Base-by-base conservation (phyloP, 169 alveolate species). In the Plasmodium reichenowi region DNA sequence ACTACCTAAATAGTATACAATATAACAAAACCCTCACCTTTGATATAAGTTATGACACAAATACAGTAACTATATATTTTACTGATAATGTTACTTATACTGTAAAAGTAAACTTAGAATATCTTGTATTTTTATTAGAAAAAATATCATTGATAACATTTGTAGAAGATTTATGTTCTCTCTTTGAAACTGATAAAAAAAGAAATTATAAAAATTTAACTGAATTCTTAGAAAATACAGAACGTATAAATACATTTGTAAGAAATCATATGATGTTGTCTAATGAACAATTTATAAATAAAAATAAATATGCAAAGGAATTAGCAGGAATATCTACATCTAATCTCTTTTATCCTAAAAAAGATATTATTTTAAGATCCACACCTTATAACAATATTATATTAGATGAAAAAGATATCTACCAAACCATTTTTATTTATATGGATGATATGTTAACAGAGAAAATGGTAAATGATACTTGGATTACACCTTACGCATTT, bases 401-500 rank as follows among this genome's bases (percentile, higher is more conserved):
- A 54, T 83, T 83, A 47, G 43, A 68, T 29, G 85, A 83, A 83
- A 83, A 63, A 26, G 91, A 83, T 12, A 54, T 83, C 3, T 83
- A 68, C 38, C 70, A 83, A 17, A 43, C 43, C 24, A 20, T 67
- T 2, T 43, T 12, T 24, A 56, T 29, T 20, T 83, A 52, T 47
- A 48, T 68, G 80, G 91, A 83, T 22, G 91, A 67, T n/a, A 8
- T 50, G 32, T 22, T 83, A 22, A 54, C 80, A 67, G 85, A 83
- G 22, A 58, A 72, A 83, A 67, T 68, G 85, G 2, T 68, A 24
- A 58, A 38, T 56, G 91, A 58, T 32, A 54, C 74, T 3, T 56
- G 72, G 72, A 13, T 67, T 24, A 83, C 72, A 4, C 91, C 91
- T 3, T 83, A 54, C 15, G 91, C 58, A 4, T 83, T 67, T 43